These are phyloP conservation scores for Puccinia triticina DNA, from an alignment of 1,284 basidiomycete genomes.

Conservation along the genomic window DNA sequence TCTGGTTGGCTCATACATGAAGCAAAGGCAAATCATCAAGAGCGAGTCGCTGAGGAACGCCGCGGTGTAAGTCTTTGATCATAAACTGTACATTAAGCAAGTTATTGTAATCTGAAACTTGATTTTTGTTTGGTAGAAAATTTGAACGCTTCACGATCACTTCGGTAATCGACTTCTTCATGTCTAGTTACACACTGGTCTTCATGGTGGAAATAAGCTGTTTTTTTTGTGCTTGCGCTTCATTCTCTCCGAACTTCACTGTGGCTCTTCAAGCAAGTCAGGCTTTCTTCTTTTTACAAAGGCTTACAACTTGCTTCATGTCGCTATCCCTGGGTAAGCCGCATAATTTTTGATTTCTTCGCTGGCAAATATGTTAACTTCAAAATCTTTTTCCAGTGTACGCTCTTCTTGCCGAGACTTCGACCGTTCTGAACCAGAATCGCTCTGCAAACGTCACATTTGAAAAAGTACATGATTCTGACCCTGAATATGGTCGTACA, in stretches of 20 bases:
- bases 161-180: not conserved
- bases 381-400: not conserved
- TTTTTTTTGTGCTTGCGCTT: slow-evolving; percentile 20
- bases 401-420: not conserved
- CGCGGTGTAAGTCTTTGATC: not conserved
- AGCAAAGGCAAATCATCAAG: slow-evolving; percentile 18
- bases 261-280: slow-evolving; percentile 23
- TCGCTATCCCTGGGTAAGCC: slow-evolving; percentile 17
- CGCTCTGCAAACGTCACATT: not conserved
- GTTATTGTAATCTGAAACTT: not conserved
- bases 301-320: slow-evolving; percentile 11
- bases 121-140: not conserved
- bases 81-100: not conserved
- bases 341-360: not conserved
- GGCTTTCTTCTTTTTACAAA: slow-evolving; percentile 25
- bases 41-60: slow-evolving; percentile 8
- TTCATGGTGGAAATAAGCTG: slow-evolving; percentile 12
- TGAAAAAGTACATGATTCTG: slow-evolving; percentile 12
- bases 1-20: slow-evolving; percentile 7
- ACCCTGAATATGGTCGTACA: slow-evolving; percentile 4
- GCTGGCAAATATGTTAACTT: not conserved
- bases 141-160: slow-evolving; percentile 15
- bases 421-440: not conserved
- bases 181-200: slow-evolving; percentile 20
- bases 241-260: slow-evolving; percentile 11